These are phyloP conservation scores for Yamadazyma blattariae DNA, from an alignment of 1,139 yeast species.

Conservation along the genomic window DNA sequence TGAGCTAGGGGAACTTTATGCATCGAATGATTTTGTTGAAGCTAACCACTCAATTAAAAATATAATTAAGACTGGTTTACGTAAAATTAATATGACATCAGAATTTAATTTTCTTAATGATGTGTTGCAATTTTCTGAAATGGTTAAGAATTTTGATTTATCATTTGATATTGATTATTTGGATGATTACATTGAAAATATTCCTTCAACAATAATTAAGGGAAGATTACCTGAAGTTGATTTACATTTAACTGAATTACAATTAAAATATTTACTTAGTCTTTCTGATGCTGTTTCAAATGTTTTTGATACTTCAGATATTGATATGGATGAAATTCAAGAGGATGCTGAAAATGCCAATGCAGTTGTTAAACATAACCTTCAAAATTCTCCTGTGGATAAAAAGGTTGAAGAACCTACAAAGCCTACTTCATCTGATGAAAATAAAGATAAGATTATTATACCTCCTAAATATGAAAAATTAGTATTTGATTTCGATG, in stretches of 20 bases:
- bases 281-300: slow-evolving; percentile 57
- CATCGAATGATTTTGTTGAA: slow-evolving; percentile 55
- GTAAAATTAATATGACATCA: slow-evolving; percentile 67
- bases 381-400: slow-evolving; percentile 4
- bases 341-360: slow-evolving; percentile 62
- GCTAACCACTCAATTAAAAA: slow-evolving; percentile 30
- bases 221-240: slow-evolving; percentile 70
- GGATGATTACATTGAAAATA: slow-evolving; percentile 32
- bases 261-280: slow-evolving; percentile 57
- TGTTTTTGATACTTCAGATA: slow-evolving; percentile 41
- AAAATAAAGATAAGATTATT: neutral
- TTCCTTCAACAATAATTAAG: slow-evolving; percentile 52
- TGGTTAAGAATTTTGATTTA: slow-evolving; percentile 70
- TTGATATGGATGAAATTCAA: slow-evolving; percentile 50
- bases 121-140: slow-evolving; percentile 53
- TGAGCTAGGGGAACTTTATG: slow-evolving; percentile 80
- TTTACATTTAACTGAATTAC: slow-evolving; percentile 73
- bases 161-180: slow-evolving; percentile 58
- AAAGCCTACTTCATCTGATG: neutral
- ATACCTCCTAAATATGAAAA: slow-evolving; percentile 23
- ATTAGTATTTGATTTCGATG: slow-evolving; percentile 50
- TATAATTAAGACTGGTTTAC: slow-evolving; percentile 61
- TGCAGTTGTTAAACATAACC: slow-evolving; percentile 36
- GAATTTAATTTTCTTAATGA: slow-evolving; percentile 48
- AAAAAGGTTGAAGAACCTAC: neutral